Base-by-base conservation (phyloP, 2,329 filamentous ascomycete species). In the Arthroderma uncinatum region DNA sequence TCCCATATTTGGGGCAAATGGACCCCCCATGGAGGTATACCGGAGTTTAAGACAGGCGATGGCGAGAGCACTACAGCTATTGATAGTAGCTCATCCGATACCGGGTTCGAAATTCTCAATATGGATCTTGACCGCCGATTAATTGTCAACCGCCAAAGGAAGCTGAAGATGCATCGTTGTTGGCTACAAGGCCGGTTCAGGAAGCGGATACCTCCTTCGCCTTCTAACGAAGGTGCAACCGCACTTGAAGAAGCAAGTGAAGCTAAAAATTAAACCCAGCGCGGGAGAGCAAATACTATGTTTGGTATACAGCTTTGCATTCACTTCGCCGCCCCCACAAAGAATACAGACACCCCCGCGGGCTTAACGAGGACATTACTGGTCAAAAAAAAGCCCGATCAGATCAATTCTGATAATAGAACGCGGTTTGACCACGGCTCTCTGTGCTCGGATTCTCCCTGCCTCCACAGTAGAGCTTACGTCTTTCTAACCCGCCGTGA, bases 141-240 rank as follows among this genome's bases (percentile, higher is more conserved):
- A 76, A 79, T 98, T 57, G 89, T 98, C 57, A 98, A 98, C 70
- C 83, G 93, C 62, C 88, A 91, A 56, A 82, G 85, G 66, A 86
- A 90, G 73, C 77, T 95, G 53, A 98, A 97, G 75, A 98, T 98
- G 93, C 97, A 97, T 73, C 83, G 93, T 60, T 97, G 92, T 76
- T 98, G 93, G 68, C 70, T 76, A 59, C 74, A 76, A 60, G 74
- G 71, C 3, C 70, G 74, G 30, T 75, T 76, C 60, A 61, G 60
- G 53, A 76, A 75, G 60, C 66, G 65, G 54, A 37, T 37, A 2
- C 50, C 30, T 5, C 4, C 23, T 19, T 25, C 8, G 12, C 5
- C 16, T 36, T 19, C 50, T 14, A 4, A 14, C 21, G 33, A 39
- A n/a, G 25, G 1, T 34, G 10, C 33, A 23, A 1, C 28, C 9